Conservation (phyloP, 768 basidiomycete genomes). For the Chalciporus pseudorubinellus region DNA sequence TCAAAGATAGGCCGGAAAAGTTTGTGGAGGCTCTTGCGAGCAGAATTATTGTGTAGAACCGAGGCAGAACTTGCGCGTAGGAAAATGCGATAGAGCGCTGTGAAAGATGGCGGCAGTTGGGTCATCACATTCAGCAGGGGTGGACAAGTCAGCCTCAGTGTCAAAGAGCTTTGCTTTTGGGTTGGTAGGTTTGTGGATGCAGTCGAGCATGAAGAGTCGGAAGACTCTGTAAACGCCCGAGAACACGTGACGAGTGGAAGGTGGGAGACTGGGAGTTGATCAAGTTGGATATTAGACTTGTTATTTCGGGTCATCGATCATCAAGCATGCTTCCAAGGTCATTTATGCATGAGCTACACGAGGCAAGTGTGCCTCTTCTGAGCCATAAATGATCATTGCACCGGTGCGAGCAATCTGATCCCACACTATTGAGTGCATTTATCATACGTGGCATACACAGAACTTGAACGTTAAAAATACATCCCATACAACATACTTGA, state of each 20-base stretch:
- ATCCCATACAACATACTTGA: background rate
- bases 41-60: conserved; percentile 50
- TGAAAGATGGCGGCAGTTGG: conserved; percentile 39
- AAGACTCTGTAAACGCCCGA: no score
- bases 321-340: no score
- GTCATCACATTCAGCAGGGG: background rate
- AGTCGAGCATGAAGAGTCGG: no score
- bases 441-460: background rate
- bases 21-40: conserved; percentile 43
- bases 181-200: no score
- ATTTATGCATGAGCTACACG: background rate
- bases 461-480: background rate
- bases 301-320: no score
- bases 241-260: conserved; percentile 13
- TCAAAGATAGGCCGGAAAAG: conserved; percentile 58
- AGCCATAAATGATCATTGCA: background rate
- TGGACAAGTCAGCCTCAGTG: no score
- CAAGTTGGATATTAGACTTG: no score
- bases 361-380: background rate
- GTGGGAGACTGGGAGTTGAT: no score
- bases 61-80: conserved; percentile 55
- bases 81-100: conserved; percentile 58
- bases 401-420: background rate
- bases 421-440: background rate
- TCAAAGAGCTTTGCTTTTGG: no score